A percentile compares a stretch with the other conserved stretches of the same genome.
Conservation (phyloP, 305 asterid species). For the Solanum chacoense region DNA sequence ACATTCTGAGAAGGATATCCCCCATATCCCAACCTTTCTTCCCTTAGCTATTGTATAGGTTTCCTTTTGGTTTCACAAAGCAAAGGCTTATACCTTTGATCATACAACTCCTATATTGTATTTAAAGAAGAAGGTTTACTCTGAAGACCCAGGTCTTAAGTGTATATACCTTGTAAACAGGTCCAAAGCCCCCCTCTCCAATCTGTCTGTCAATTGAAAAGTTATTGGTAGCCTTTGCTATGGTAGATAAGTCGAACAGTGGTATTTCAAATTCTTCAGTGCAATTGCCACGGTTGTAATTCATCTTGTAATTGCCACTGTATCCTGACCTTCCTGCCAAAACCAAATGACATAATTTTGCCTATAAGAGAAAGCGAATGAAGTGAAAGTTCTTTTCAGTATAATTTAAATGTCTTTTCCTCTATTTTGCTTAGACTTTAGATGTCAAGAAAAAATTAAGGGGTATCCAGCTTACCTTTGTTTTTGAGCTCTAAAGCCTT, state of each 20-base stretch:
- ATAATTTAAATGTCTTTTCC: not conserved
- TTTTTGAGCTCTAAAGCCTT: not conserved
- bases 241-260: not conserved
- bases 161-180: slow-evolving; percentile 11
- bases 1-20: not conserved
- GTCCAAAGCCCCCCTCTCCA: slow-evolving; percentile 15
- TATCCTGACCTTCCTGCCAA: not conserved
- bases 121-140: not conserved
- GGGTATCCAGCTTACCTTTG: not conserved
- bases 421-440: not conserved
- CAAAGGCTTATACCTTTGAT: not conserved
- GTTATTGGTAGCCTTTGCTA: not conserved
- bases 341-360: not conserved
- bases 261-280: not conserved
- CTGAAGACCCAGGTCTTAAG: not conserved
- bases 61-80: not conserved
- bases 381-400: not conserved
- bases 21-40: not conserved
- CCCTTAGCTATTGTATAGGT: not conserved
- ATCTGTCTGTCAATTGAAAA: slow-evolving; percentile 2
- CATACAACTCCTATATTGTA: not conserved
- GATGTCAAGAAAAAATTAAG: not conserved
- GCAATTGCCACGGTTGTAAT: not conserved
- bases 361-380: not conserved
- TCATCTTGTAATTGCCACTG: not conserved